Evolutionary conservation across 345 rosid genomes (phyloP).

Genomic region (Moricandia moricandioides): DNA sequence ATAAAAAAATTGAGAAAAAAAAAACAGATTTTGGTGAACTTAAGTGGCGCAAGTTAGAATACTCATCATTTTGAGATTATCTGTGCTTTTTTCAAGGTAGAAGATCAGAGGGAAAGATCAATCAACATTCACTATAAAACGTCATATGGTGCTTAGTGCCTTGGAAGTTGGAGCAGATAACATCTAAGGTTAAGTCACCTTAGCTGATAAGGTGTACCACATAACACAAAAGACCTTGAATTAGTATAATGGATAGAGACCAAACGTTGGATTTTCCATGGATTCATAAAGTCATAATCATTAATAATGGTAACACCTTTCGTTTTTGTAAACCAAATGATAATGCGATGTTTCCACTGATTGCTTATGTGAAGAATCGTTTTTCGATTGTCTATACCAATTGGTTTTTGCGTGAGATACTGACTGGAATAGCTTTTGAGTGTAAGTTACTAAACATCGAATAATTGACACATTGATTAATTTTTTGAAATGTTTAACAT

Average conservation of each 20-base stretch:
- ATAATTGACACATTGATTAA: neutral
- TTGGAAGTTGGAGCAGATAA: too few species aligned
- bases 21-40: too few species aligned
- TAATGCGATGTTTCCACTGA: neutral
- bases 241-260: neutral
- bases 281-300: neutral
- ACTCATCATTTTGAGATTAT: too few species aligned
- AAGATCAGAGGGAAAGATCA: neutral
- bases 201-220: too few species aligned
- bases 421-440: neutral
- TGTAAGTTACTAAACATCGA: neutral
- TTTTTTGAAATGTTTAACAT: neutral
- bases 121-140: neutral
- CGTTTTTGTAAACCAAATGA: neutral
- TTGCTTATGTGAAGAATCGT: neutral
- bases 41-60: too few species aligned
- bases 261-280: conserved; percentile 3
- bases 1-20: too few species aligned
- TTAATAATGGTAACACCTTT: conserved; percentile 5
- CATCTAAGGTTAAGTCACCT: too few species aligned
- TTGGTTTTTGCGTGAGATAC: neutral
- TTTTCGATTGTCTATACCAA: neutral
- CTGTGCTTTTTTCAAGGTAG: too few species aligned
- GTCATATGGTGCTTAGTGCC: neutral
- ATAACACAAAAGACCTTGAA: neutral